Evolutionary conservation across 2,329 filamentous ascomycete genomes (phyloP), one percentile per base, ranked within the genome.

Genomic region (Atkinsonella hypoxylon): DNA sequence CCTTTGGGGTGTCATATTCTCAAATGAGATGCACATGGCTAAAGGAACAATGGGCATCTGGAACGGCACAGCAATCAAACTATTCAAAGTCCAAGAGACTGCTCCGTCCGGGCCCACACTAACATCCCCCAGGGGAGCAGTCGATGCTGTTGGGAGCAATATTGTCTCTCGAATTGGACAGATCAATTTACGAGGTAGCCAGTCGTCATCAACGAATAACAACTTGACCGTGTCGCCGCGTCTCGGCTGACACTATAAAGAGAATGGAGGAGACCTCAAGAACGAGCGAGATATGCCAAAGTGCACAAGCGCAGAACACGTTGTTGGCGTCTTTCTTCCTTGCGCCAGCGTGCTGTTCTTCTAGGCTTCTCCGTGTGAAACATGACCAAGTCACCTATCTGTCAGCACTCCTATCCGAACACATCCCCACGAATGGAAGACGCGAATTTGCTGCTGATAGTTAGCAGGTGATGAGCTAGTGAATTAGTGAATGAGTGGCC

Each of bases 1-100:
- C 12, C 75, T 98, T 10, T 98, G 93, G 93, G 84, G 89, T 15
- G 87, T 96, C 59, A 82, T 96, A 49, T 97, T 96, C 64, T 83
- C 86, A 30, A 84, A 83, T 59, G 93, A 98, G 70, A 88, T 95
- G 82, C 82, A 89, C 52, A 81, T 91, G 30, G 81, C 85, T 0
- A 90, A 85, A 62, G 90, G 90, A 31, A 90, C 87, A 2, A 87
- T 90, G 32, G 91, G 93, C 8, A 83, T 96, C 1, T 98, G 93
- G 91, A 96, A 91, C 62, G 87, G 89, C 36, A 97, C 93, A 1
- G 75, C 75, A 2, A 88, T 98, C 64, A 86, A 85, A 63, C 73
- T 98, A 13, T 98, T 98, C 70, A 83, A 82, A 47, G 89, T 96
- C 2, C 89, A 95, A 65, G 87, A 94, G 63, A 87, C 85, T 15